Evolutionary conservation across 306 rosid species (phyloP).

Genomic region (Dalbergia cochinchinensis): DNA sequence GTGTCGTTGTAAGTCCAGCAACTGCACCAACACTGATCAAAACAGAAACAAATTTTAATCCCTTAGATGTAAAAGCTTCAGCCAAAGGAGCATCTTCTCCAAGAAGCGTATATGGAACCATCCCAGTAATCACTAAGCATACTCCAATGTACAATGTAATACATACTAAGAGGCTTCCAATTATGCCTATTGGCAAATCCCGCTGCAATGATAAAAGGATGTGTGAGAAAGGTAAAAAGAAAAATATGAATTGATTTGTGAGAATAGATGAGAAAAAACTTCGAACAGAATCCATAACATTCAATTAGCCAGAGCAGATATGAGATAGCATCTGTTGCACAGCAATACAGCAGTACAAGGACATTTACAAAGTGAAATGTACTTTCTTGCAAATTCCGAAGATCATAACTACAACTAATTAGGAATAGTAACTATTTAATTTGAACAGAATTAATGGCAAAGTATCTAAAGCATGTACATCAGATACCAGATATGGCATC

Average conservation of each 20-base stretch:
- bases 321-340: constrained; percentile 29
- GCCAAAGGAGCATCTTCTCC: constrained; percentile 99
- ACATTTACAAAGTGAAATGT: not conserved
- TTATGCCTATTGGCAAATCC: constrained; percentile 96
- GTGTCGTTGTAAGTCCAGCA: constrained; percentile 98
- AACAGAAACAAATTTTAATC: constrained; percentile 80
- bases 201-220: constrained; percentile 62
- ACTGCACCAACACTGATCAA: constrained; percentile 93
- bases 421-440: not conserved
- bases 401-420: constrained; percentile 18
- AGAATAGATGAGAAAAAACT: constrained; percentile 21
- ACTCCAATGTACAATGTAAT: constrained; percentile 85
- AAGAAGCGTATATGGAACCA: constrained; percentile 85
- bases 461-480: not conserved
- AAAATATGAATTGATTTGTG: constrained; percentile 8
- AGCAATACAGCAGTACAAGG: constrained; percentile 17
- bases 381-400: not conserved
- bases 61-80: constrained; percentile 90
- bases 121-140: constrained; percentile 94
- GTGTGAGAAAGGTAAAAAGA: constrained; percentile 23
- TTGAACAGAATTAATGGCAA: not conserved
- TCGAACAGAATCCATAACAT: constrained; percentile 9
- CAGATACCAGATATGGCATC: constrained; percentile 28
- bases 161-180: constrained; percentile 89
- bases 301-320: constrained; percentile 2